A percentile compares a stretch with the other conserved stretches of the same genome.
phyloP scores from a whole-genome alignment of 176 grass and related monocot genomes.

The Avena eriantha region DNA sequence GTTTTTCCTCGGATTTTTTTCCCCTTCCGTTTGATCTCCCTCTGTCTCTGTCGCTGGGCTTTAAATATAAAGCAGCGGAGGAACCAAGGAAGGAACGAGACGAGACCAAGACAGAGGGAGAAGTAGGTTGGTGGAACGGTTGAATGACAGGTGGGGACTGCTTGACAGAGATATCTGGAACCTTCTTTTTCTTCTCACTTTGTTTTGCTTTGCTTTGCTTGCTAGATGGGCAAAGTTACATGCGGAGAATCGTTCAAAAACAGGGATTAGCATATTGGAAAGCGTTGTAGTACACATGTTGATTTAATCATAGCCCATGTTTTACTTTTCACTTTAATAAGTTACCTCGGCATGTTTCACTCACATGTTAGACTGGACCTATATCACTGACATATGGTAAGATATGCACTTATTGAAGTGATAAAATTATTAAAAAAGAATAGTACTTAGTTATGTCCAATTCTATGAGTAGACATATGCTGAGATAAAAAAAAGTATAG shows the following conservation, averaged over 20 bases:
- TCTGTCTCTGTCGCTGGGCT: not conserved
- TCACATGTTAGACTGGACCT: too few species aligned
- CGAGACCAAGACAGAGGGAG: not conserved
- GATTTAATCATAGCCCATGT: too few species aligned
- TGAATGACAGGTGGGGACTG: not conserved
- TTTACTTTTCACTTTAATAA: too few species aligned
- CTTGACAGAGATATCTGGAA: not conserved
- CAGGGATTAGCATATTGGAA: too few species aligned
- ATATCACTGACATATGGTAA: too few species aligned
- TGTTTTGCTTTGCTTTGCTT: not conserved
- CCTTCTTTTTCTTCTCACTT: not conserved
- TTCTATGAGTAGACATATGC: too few species aligned
- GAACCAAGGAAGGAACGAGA: not conserved
- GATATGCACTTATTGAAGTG: too few species aligned
- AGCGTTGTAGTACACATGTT: too few species aligned
- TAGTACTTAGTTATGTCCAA: too few species aligned
- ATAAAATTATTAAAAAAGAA: too few species aligned
- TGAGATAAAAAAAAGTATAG: too few species aligned
- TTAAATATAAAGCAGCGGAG: constrained; percentile 14
- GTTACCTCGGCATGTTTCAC: too few species aligned
- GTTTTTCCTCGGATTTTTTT: not conserved
- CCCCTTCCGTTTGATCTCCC: not conserved
- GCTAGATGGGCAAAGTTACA: not conserved
- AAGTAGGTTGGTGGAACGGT: not conserved
- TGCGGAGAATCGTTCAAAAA: not conserved